phyloP scores from a whole-genome alignment of 768 basidiomycete species.

The Erythrobasidium yunnanense region DNA sequence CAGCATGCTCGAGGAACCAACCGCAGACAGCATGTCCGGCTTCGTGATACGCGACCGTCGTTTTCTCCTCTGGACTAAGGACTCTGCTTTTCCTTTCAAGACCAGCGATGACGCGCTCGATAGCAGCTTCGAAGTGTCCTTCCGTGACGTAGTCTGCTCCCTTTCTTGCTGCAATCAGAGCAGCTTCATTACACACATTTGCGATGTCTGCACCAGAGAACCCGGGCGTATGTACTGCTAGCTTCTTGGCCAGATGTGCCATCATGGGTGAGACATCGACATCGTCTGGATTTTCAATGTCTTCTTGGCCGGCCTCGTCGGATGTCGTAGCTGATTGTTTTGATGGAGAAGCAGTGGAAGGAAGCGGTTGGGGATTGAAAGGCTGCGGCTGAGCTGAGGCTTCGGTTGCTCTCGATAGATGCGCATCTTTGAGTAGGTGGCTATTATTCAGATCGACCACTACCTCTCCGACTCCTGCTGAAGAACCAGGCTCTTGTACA shows the following conservation, averaged over 20 bases:
- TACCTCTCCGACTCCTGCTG: background rate
- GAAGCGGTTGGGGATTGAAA: background rate
- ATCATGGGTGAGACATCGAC: slow-evolving; percentile 45
- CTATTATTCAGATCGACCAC: slow-evolving; percentile 15
- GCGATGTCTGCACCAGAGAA: slow-evolving; percentile 99
- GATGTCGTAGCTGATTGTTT: too few species aligned
- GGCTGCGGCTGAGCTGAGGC: background rate
- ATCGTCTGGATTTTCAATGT: slow-evolving; percentile 32
- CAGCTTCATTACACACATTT: slow-evolving; percentile 97
- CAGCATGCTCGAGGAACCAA: slow-evolving; percentile 96
- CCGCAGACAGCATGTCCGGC: slow-evolving; percentile 97
- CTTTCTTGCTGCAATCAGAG: slow-evolving; percentile 81
- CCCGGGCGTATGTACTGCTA: slow-evolving; percentile 90
- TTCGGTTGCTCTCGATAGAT: background rate
- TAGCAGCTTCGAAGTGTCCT: slow-evolving; percentile 87
- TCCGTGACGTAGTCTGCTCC: slow-evolving; percentile 66
- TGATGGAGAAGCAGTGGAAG: background rate
- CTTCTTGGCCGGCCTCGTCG: slow-evolving; percentile 36
- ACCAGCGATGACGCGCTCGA: slow-evolving; percentile 95
- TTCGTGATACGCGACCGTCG: slow-evolving; percentile 96
- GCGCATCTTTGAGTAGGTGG: background rate
- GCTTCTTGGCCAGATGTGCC: slow-evolving; percentile 65
- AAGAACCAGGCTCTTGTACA: background rate
- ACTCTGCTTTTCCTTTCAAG: slow-evolving; percentile 91
- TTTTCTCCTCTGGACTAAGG: slow-evolving; percentile 90